phyloP scores from a whole-genome alignment of 768 basidiomycete species.

The Kwoniella sp. region DNA sequence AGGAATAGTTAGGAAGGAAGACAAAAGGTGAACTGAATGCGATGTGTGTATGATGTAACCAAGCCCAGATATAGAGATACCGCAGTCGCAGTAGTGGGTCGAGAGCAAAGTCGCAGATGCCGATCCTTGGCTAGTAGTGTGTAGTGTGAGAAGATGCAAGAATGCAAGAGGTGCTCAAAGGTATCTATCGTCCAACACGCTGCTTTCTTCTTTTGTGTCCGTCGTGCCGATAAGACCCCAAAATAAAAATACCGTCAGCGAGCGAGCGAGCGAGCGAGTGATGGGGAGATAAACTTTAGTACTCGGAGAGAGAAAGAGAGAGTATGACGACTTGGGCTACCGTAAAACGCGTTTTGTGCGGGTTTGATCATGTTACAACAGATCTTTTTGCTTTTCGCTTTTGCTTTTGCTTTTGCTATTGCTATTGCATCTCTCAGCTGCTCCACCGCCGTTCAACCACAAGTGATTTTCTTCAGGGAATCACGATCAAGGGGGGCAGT shows the following conservation, averaged over 20 bases:
- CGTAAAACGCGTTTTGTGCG: constrained; percentile 3
- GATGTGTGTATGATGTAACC: neutral
- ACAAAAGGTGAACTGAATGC: neutral
- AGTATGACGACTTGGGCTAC: neutral
- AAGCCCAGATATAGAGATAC: neutral
- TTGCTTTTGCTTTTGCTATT: neutral
- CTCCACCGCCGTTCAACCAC: too few species aligned
- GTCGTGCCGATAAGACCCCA: neutral
- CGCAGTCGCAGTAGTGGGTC: neutral
- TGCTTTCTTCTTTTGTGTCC: neutral
- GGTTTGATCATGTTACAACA: neutral
- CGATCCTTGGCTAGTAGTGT: too few species aligned
- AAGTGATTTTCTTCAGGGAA: neutral
- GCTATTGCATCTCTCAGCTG: too few species aligned
- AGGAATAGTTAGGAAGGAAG: too few species aligned
- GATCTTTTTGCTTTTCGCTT: neutral
- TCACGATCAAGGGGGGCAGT: neutral
- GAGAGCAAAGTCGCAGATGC: too few species aligned
- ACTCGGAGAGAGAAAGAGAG: neutral
- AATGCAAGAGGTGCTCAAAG: neutral
- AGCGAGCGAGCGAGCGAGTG: too few species aligned
- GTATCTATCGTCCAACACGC: neutral
- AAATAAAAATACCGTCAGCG: too few species aligned
- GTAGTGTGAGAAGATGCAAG: neutral
- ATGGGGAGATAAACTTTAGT: too few species aligned